Conservation (phyloP, 495 filamentous ascomycete genomes). For the Astrocystis sublimbata region DNA sequence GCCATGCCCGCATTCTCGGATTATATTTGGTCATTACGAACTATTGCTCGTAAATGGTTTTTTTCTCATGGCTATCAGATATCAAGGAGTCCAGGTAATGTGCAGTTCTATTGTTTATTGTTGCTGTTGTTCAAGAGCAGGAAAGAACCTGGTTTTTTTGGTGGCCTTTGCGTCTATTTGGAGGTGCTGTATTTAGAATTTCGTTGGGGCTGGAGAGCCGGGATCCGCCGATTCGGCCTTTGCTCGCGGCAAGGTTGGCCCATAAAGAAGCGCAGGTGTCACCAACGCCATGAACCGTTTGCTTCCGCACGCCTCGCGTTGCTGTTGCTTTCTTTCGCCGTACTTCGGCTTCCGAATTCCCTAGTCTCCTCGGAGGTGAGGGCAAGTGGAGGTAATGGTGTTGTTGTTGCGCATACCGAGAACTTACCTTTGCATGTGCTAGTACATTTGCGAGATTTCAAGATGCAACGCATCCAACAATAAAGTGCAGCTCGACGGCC, state of each 20-base stretch:
- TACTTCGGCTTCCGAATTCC: constrained; percentile 2
- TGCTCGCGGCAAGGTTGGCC: background rate
- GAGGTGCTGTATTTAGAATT: background rate
- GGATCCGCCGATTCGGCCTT: constrained; percentile 20
- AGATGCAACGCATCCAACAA: background rate
- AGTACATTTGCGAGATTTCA: background rate
- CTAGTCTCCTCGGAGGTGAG: background rate
- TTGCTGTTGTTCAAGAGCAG: no score
- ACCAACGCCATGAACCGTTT: background rate
- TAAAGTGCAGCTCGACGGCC: background rate
- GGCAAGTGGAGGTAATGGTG: background rate
- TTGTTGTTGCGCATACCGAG: background rate
- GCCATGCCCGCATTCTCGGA: constrained; percentile 4
- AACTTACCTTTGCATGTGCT: background rate
- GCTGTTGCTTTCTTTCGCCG: background rate
- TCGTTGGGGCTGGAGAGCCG: background rate
- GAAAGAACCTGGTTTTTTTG: no score
- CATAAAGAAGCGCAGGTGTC: background rate
- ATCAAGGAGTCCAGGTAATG: no score
- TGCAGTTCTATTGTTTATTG: no score
- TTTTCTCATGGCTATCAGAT: background rate
- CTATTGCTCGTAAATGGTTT: no score
- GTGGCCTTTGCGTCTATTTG: no score
- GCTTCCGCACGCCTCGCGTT: background rate
- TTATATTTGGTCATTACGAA: no score